These are phyloP conservation scores for Aegilops longissima DNA, from an alignment of 176 grass and related monocot genomes.

Conservation along the genomic window DNA sequence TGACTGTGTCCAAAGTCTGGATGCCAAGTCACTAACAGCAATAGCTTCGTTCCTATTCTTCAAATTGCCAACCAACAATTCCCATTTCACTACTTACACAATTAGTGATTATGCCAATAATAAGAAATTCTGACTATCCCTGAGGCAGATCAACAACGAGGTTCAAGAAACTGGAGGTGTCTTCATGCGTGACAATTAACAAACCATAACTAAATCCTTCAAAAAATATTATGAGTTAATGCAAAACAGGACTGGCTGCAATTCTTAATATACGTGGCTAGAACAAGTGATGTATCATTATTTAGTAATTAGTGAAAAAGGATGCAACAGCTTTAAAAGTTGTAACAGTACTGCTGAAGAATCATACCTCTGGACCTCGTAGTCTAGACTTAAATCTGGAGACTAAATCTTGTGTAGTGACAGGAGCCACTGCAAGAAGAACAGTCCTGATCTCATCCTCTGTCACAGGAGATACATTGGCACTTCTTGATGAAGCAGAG, in stretches of 20 bases:
- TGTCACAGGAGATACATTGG: conserved; percentile 66
- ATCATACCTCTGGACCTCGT: conserved; percentile 64
- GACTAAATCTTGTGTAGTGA: conserved; percentile 91
- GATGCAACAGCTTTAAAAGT: not conserved
- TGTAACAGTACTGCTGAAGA: not conserved
- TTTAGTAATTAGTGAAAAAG: not conserved
- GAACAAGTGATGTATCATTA: not conserved
- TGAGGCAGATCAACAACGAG: not conserved
- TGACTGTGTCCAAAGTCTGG: not conserved
- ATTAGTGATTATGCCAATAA: not conserved
- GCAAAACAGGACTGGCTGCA: not conserved
- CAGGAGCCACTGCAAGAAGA: conserved; percentile 68
- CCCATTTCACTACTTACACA: not conserved
- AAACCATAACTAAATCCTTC: not conserved
- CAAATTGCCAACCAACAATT: conserved; percentile 3
- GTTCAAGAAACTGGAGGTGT: not conserved
- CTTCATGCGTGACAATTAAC: not conserved
- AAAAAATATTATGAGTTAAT: not conserved
- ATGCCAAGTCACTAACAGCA: not conserved
- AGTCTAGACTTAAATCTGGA: conserved; percentile 93
- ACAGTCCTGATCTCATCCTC: conserved; percentile 93
- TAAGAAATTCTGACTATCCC: not conserved
- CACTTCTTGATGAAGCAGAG: conserved; percentile 39
- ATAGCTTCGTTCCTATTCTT: not conserved
- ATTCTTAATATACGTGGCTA: not conserved